Base-by-base conservation (phyloP, 306 rosid species). In the Hippophae rhamnoides region DNA sequence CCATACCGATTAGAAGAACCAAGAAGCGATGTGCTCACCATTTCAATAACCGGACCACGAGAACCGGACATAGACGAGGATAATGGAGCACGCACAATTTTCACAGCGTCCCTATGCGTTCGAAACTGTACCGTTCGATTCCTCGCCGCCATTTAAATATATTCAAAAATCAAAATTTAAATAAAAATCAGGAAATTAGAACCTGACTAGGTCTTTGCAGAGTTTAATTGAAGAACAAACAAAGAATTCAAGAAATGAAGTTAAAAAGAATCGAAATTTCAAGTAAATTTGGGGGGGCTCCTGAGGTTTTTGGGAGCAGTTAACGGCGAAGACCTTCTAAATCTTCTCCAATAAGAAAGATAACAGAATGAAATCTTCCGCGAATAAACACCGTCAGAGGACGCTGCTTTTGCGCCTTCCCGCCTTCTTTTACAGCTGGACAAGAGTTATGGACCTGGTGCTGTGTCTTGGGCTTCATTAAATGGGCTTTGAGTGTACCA, bases 11-110 rank as follows among this genome's bases (percentile, higher is more conserved):
- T 83, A 11, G n/a, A 6, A 47, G 88, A 64, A 66, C 74, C 70
- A 64, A 83, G 81, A 65, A 86, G 81, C 31, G 88, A 81, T 56
- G 82, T 64, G 65, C 64, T 76, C 5, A 74, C 81, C 90, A 86
- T 79, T 78, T 86, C 95, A 27, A 86, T 81, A 8, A 81, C 86
- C 13, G 86, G 87, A 41, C 95, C 86, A 7, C 79, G 68, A 8
- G 84, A 80, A 66, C 78, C 75, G 46, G 79, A 75, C 38, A 80
- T 79, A 7, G 87, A 77, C 9, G 95, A 86, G 44, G 82, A 84
- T 31, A 82, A 70, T 41, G 95, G 90, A 53, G 86, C 79, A 9
- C 95, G 87, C 25, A 81, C 80, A 61, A 87, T 83, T 81, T 83
- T 86, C 58, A 81, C 73, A n/a, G 88, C 83, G 59, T 86, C 95